phyloP scores from a whole-genome alignment of 148 eudicot genomes.

The Agrostemma githago region DNA sequence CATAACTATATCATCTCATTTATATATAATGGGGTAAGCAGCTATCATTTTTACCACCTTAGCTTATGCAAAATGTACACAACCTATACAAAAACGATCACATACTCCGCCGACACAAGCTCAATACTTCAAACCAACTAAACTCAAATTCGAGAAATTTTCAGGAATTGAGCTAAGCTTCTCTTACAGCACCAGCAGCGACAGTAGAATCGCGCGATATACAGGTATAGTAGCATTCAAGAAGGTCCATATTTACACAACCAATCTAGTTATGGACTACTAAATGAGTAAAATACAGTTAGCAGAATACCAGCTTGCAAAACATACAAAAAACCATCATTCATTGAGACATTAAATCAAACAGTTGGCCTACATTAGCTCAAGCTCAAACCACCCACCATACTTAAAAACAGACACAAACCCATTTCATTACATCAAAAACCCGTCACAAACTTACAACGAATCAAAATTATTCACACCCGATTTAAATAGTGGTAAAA shows the following conservation, averaged over 20 bases:
- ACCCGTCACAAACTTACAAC: neutral
- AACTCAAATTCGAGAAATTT: neutral
- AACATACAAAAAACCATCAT: neutral
- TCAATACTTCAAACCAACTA: neutral
- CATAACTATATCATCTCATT: too few species aligned
- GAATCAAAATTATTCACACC: too few species aligned
- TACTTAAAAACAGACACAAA: neutral
- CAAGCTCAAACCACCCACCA: neutral
- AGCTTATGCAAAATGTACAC: neutral
- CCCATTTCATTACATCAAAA: neutral
- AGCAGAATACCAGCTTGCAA: neutral
- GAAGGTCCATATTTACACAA: neutral
- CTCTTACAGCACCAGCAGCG: neutral
- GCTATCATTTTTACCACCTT: too few species aligned
- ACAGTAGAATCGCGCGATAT: neutral
- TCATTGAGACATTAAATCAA: slow-evolving; percentile 19
- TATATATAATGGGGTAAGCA: too few species aligned
- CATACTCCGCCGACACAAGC: neutral
- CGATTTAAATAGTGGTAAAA: too few species aligned
- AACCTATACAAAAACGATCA: neutral
- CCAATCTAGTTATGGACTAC: neutral
- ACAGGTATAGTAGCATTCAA: too few species aligned
- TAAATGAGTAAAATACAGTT: neutral
- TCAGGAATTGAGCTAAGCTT: neutral
- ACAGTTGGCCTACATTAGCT: slow-evolving; percentile 3